Evolutionary conservation across 192 early-diverging fungal genomes (phyloP).

Genomic region (Umbelopsis ramanniana): DNA sequence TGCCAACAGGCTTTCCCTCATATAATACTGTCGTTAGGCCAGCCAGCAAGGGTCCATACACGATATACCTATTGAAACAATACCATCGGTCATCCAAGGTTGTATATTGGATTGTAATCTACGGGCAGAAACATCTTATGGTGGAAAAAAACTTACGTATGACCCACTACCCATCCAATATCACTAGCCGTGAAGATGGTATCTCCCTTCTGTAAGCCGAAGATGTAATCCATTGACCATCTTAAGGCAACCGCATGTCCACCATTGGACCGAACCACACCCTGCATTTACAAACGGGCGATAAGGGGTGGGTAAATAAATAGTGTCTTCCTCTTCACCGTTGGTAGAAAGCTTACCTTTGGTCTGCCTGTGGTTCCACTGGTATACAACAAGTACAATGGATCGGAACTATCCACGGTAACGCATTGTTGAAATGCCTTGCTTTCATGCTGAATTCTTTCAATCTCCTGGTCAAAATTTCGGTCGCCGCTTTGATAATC

Average conservation of each 20-base stretch:
- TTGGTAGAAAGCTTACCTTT: slow-evolving; percentile 56
- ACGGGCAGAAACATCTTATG: not conserved
- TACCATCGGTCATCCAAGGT: not conserved
- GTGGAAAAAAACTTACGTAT: slow-evolving; percentile 38
- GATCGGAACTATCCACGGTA: slow-evolving; percentile 65
- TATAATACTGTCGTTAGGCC: slow-evolving; percentile 82
- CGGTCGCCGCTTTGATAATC: slow-evolving; percentile 57
- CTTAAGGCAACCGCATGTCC: slow-evolving; percentile 75
- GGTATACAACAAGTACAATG: slow-evolving; percentile 85
- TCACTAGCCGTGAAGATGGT: slow-evolving; percentile 83
- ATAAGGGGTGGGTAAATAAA: not conserved
- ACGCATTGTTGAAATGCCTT: slow-evolving; percentile 56
- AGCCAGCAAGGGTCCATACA: slow-evolving; percentile 78
- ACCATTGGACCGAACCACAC: slow-evolving; percentile 58
- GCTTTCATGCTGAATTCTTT: slow-evolving; percentile 39
- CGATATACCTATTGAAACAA: slow-evolving; percentile 61
- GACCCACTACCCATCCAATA: slow-evolving; percentile 90
- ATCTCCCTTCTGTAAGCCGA: slow-evolving; percentile 73
- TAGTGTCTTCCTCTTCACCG: not conserved
- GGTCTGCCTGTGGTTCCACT: slow-evolving; percentile 80
- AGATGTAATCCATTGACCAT: slow-evolving; percentile 74
- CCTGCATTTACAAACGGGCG: slow-evolving; percentile 31
- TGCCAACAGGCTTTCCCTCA: slow-evolving; percentile 86
- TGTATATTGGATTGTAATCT: too few relatives aligned
- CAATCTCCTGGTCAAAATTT: slow-evolving; percentile 57